These are phyloP conservation scores for Cladosporium sp. DNA, from an alignment of 2,329 filamentous ascomycete genomes.

Conservation along the genomic window DNA sequence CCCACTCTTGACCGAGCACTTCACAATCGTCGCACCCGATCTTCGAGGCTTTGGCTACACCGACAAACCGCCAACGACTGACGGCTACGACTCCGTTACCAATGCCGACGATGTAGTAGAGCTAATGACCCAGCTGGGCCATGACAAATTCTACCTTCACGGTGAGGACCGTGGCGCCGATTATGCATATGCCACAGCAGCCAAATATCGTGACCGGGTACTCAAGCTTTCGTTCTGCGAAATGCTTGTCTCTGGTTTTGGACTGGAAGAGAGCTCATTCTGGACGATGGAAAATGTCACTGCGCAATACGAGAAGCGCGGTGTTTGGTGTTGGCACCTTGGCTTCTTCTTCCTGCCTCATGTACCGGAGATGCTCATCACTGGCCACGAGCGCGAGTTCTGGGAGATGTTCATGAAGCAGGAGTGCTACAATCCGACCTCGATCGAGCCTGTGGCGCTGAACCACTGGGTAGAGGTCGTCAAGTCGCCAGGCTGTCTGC, in stretches of 20 bases:
- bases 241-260: constrained; percentile 39
- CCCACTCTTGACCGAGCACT: constrained; percentile 40
- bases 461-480: constrained; percentile 40
- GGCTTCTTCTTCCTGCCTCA: constrained; percentile 42
- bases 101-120: constrained; percentile 41
- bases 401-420: constrained; percentile 46
- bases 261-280: constrained; percentile 37
- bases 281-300: constrained; percentile 38
- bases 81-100: constrained; percentile 42
- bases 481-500: constrained; percentile 37
- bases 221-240: constrained; percentile 38
- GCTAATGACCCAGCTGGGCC: constrained; percentile 40
- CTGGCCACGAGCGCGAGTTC: constrained; percentile 43
- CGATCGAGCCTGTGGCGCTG: constrained; percentile 38
- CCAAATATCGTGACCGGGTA: constrained; percentile 37
- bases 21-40: constrained; percentile 42
- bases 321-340: constrained; percentile 42
- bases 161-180: constrained; percentile 42
- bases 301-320: constrained; percentile 37
- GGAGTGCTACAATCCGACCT: constrained; percentile 44
- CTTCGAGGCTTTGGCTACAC: constrained; percentile 44
- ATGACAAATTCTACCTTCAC: constrained; percentile 40
- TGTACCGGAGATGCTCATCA: constrained; percentile 44
- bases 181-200: constrained; percentile 41
- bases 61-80: constrained; percentile 43